These are phyloP conservation scores for Calonectria naviculata DNA, from an alignment of 2,329 filamentous ascomycete species.

Conservation along the genomic window DNA sequence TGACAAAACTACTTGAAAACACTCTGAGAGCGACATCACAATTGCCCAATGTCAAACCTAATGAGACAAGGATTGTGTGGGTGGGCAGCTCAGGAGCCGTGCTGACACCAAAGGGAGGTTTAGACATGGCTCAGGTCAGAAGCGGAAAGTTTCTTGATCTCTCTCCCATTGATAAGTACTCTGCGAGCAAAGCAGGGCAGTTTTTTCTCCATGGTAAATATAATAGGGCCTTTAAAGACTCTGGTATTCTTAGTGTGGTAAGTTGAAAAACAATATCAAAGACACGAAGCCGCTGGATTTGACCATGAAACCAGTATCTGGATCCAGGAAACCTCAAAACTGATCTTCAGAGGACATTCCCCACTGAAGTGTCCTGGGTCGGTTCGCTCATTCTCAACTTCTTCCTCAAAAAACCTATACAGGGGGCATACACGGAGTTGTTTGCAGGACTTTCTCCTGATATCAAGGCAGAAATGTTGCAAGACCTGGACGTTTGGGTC, in stretches of 20 bases:
- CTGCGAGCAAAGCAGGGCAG: slow-evolving; percentile 12
- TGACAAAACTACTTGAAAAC: neutral
- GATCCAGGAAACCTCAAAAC: slow-evolving; percentile 14
- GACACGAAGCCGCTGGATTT: neutral
- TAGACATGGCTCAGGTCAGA: slow-evolving; percentile 7
- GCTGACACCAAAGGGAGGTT: neutral
- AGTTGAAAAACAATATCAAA: neutral
- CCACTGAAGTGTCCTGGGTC: slow-evolving; percentile 3
- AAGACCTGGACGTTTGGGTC: slow-evolving; percentile 10
- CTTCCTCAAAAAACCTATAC: slow-evolving; percentile 11
- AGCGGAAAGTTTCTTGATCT: neutral
- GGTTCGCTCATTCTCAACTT: neutral
- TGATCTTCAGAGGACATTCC: slow-evolving; percentile 7
- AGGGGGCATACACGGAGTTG: slow-evolving; percentile 13
- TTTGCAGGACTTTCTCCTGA: slow-evolving; percentile 16
- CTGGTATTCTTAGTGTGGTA: slow-evolving; percentile 10
- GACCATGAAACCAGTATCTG: neutral
- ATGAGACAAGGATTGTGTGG: slow-evolving; percentile 9
- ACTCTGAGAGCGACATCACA: neutral
- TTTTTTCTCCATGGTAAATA: slow-evolving; percentile 16
- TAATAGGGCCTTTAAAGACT: neutral
- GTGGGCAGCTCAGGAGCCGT: slow-evolving; percentile 6
- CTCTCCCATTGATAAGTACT: neutral
- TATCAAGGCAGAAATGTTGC: neutral
- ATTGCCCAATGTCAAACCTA: neutral